phyloP scores from a whole-genome alignment of 1,284 basidiomycete genomes.

The Trametes polyzona region DNA sequence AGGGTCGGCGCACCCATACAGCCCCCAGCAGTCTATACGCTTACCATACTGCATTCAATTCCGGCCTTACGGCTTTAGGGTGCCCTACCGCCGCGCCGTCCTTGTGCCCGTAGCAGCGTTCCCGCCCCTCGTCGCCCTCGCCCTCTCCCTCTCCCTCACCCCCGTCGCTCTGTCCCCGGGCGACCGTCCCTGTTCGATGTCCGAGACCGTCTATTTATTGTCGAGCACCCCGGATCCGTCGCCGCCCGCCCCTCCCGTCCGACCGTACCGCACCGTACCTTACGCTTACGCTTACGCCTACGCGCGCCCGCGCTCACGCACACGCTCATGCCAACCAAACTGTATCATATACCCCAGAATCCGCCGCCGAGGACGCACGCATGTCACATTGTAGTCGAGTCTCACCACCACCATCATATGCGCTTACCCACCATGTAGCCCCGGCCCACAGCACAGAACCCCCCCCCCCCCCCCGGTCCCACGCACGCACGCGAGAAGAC shows the following conservation, averaged over 20 bases:
- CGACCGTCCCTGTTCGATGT: neutral
- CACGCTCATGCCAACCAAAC: too few species aligned
- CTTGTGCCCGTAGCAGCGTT: too few species aligned
- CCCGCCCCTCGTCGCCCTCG: neutral
- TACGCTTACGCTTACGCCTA: too few species aligned
- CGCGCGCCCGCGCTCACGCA: neutral
- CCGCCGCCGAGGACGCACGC: neutral
- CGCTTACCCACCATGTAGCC: slow-evolving; percentile 1
- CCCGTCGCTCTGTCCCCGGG: neutral
- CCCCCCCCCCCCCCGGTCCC: too few species aligned
- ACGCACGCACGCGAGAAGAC: slow-evolving; percentile 1
- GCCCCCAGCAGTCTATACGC: neutral
- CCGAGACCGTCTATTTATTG: slow-evolving; percentile 15
- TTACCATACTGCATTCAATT: slow-evolving; percentile 5
- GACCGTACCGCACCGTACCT: neutral
- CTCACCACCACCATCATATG: neutral
- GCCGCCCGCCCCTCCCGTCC: too few species aligned
- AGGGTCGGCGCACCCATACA: neutral
- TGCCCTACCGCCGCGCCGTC: neutral
- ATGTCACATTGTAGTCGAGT: neutral
- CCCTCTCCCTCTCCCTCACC: neutral
- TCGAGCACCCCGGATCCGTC: neutral
- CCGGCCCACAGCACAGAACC: too few species aligned
- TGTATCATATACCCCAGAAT: slow-evolving; percentile 4
- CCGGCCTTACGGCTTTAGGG: slow-evolving; percentile 5